Conservation (phyloP, 176 grass and related monocot genomes). For the Aegilops speltoides region DNA sequence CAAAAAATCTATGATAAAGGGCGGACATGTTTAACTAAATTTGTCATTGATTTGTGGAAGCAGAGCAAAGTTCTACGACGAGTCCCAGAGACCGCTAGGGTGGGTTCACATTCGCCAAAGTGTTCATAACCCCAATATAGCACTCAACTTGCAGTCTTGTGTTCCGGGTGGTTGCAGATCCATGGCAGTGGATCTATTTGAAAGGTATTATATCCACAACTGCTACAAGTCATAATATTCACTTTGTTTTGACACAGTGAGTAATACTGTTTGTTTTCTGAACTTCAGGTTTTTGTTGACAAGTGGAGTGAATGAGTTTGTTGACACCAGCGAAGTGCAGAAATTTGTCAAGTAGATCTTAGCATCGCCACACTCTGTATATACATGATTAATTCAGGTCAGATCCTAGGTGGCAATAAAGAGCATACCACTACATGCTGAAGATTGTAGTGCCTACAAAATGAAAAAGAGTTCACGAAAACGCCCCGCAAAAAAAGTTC, state of each 20-base stretch:
- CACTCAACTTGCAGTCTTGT: constrained; percentile 64
- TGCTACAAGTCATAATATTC: background rate
- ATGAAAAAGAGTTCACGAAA: too few species aligned
- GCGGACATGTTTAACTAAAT: background rate
- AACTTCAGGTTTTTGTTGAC: constrained; percentile 49
- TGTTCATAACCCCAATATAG: constrained; percentile 83
- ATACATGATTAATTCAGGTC: background rate
- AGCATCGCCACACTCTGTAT: background rate
- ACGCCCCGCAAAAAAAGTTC: too few species aligned
- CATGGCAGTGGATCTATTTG: constrained; percentile 49
- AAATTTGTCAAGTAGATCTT: constrained; percentile 40
- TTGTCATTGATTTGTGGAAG: background rate
- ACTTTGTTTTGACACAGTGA: background rate
- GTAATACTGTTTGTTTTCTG: background rate
- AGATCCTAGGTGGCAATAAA: constrained; percentile 2
- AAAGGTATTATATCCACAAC: constrained; percentile 35
- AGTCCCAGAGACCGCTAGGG: constrained; percentile 35
- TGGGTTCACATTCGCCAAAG: constrained; percentile 82
- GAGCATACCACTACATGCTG: background rate
- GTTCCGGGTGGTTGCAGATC: constrained; percentile 59
- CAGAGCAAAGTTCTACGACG: constrained; percentile 62
- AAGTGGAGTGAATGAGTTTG: constrained; percentile 51
- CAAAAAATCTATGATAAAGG: too few species aligned
- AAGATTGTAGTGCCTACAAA: too few species aligned
- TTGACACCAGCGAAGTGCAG: constrained; percentile 56